Percentiles rank a stretch among this genome's conserved stretches.
phyloP scores from a whole-genome alignment of 129 eudicot species.

The Centaurea solstitialis region DNA sequence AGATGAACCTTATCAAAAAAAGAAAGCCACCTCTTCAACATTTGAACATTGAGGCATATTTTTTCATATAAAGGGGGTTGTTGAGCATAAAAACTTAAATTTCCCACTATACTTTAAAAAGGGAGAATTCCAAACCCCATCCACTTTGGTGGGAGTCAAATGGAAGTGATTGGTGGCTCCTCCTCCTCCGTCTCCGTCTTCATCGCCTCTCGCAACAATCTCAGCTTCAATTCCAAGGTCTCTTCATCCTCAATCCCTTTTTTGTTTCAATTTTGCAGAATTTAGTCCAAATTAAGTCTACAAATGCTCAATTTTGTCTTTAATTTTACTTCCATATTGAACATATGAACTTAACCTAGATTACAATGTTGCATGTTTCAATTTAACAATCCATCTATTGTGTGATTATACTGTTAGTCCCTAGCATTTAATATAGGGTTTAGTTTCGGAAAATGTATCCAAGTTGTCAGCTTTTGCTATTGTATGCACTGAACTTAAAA shows the following conservation, averaged over 20 bases:
- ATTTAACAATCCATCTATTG: neutral
- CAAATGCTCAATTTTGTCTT: neutral
- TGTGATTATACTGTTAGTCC: neutral
- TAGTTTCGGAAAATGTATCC: no score
- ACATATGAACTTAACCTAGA: constrained; percentile 18
- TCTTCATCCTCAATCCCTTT: neutral
- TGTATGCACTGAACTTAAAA: no score
- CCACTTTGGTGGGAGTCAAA: constrained; percentile 41
- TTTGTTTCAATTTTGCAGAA: neutral
- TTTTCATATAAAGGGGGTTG: neutral
- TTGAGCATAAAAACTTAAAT: neutral
- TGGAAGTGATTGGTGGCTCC: constrained; percentile 39
- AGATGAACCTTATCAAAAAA: no score
- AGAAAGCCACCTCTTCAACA: no score
- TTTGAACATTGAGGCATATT: neutral
- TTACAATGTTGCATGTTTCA: constrained; percentile 14
- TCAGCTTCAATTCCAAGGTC: constrained; percentile 32
- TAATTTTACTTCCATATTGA: neutral
- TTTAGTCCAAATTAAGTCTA: neutral
- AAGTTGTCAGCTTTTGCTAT: no score
- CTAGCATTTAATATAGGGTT: neutral
- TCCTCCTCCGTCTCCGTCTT: constrained; percentile 23
- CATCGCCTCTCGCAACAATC: constrained; percentile 19
- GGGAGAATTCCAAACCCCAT: constrained; percentile 23
- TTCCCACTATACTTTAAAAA: neutral